Base-by-base conservation (phyloP, 2,329 filamentous ascomycete genomes). In the Teratosphaeria destructans region DNA sequence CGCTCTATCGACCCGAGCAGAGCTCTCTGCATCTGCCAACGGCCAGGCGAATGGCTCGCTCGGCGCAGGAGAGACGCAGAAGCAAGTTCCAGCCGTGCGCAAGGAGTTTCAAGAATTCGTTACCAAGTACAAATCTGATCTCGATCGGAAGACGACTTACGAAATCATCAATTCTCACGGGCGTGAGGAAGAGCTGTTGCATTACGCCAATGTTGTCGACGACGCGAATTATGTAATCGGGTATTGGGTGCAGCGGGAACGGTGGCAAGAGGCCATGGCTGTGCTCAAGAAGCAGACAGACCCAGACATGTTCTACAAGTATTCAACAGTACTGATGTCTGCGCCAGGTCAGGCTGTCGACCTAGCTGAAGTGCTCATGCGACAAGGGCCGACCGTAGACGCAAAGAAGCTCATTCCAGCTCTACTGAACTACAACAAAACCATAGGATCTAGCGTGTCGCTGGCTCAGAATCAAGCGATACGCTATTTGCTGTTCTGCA, bases 131-230 rank as follows among this genome's bases (percentile, higher is more conserved):
- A 96, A 94, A 72, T 74, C 82, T 1, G 93, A 97, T 68, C 80
- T 99, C 14, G 94, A 99, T 71, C 84, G 85, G 60, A 94, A 91
- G 76, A 96, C 93, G 0, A 89, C 89, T 0, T 99, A 99, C 75
- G 93, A 96, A 70, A 87, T 97, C 61, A 93, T 97, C 69, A 93
- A 90, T 74, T 95, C 91, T 66, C 94, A 99, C 71, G 94, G 93
- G 16, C 83, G 94, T 60, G 94, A 99, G 75, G 87, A 93, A 66
- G 94, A 99, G 72, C 79, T 99, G 2, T 80, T 99, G 0, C 94
- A 86, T 75, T 99, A 92, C 75, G 94, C 94, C 23, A 94, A 88
- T 60, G 85, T 88, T 6, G 82, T 95, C 54, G 88, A 93, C 67
- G 94, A 99, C 73, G 91, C 94, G 76, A 90, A 95, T 72, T 99